phyloP scores from a whole-genome alignment of 1,284 basidiomycete genomes.

The Trichosporon coremiiforme region DNA sequence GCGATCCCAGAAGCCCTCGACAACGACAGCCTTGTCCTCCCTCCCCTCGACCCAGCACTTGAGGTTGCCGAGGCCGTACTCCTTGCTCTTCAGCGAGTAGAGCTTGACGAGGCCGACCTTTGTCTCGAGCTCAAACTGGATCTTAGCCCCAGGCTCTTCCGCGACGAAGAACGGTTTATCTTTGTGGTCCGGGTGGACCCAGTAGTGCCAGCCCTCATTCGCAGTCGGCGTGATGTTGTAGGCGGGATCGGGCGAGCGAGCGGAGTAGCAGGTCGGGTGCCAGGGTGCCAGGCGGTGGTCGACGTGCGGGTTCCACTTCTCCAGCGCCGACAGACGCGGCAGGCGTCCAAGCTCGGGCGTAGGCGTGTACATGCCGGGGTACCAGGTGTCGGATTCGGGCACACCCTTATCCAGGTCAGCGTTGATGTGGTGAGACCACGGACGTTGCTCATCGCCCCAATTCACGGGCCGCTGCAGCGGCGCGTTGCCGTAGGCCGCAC shows the following conservation, averaged over 20 bases:
- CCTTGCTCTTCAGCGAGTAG: slow-evolving; percentile 48
- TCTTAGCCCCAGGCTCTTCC: slow-evolving; percentile 41
- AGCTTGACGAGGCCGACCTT: slow-evolving; percentile 51
- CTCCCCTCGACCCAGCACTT: slow-evolving; percentile 53
- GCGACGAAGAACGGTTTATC: slow-evolving; percentile 55
- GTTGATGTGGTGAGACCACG: neutral
- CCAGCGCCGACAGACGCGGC: slow-evolving; percentile 47
- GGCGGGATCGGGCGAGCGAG: slow-evolving; percentile 37
- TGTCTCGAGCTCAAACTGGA: slow-evolving; percentile 49
- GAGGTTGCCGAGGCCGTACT: slow-evolving; percentile 50
- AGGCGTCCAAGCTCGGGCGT: slow-evolving; percentile 46
- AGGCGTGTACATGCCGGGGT: slow-evolving; percentile 44
- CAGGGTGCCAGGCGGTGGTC: slow-evolving; percentile 37
- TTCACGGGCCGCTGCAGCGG: neutral
- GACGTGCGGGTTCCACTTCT: slow-evolving; percentile 47
- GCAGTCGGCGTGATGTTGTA: slow-evolving; percentile 48
- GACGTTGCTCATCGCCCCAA: slow-evolving; percentile 35
- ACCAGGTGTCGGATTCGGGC: slow-evolving; percentile 7
- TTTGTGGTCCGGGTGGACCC: slow-evolving; percentile 48
- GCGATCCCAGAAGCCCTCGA: slow-evolving; percentile 48
- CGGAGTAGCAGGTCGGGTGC: slow-evolving; percentile 47
- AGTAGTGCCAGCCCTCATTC: slow-evolving; percentile 49
- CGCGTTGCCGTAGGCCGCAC: neutral
- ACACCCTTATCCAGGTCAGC: slow-evolving; percentile 4
- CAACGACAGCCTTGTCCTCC: slow-evolving; percentile 30